Evolutionary conservation across 2,329 filamentous ascomycete species (phyloP), one percentile per base, ranked within the genome.

Genomic region (Penicillium sclerotigenum): DNA sequence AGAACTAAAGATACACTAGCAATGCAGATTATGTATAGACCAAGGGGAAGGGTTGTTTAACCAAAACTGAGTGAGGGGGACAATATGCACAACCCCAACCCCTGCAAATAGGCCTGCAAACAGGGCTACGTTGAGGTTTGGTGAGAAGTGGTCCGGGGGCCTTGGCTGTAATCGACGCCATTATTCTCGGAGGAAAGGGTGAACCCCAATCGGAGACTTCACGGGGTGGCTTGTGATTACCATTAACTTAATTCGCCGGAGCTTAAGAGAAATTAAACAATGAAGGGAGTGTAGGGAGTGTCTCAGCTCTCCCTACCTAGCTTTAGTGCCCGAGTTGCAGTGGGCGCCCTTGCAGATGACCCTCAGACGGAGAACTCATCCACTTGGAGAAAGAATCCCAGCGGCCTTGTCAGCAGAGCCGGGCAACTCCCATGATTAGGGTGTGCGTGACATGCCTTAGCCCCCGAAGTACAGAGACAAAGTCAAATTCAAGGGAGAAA

Each of bases 261-360:
- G 55, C 3, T 36, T 43, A 60, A 48, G 51, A 56, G 51, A 22
- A 45, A 24, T 26, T 28, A 58, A 63, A 59, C 59, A 63, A 65
- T 63, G 61, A 57, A 62, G 60, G 62, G 62, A 54, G 54, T 36
- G 47, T n/a, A 62, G 60, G 62, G 62, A 54, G 54, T 36, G 47
- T n/a, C 16, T 40, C 24, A 28, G 50, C 11, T 38, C 20, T 40
- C 56, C 47, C 45, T 58, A 42, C 47, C 36, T 49, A 20, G 24
- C 22, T 24, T 26, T 54, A 31, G 45, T 20, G 20, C n/a, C 52
- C 36, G 50, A 28, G 46, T 37, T 55, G 29, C 36, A 53, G 43
- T 48, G 38, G 46, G 14, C 26, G 28, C 62, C 62, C 62, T 65
- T 65, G 59, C 59, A 54, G 54, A 20, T 45, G 47, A 55, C 13